These are phyloP conservation scores for Cymodocea nodosa DNA, from an alignment of 116 monocot genomes.

Conservation along the genomic window DNA sequence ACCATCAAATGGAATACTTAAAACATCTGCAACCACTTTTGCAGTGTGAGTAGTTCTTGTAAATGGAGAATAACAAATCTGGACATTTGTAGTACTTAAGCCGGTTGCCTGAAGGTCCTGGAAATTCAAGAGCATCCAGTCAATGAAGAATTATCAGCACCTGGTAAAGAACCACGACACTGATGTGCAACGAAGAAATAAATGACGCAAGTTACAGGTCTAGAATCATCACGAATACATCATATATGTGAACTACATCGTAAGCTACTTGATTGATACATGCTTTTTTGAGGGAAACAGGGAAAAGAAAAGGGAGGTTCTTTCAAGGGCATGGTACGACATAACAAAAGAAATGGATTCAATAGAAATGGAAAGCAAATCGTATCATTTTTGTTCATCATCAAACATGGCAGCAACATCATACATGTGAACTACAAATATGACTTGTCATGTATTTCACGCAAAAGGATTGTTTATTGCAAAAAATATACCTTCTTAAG, in stretches of 20 bases:
- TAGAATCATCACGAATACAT: too few relatives aligned
- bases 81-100: slow-evolving; percentile 31
- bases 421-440: not conserved
- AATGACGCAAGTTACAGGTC: too few relatives aligned
- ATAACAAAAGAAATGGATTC: too few relatives aligned
- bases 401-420: too few relatives aligned
- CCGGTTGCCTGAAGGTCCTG: slow-evolving; percentile 57
- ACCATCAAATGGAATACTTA: slow-evolving; percentile 55
- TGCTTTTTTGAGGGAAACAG: too few relatives aligned
- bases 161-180: not conserved
- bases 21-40: slow-evolving; percentile 51
- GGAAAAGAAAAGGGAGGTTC: too few relatives aligned
- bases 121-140: not conserved
- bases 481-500: slow-evolving; percentile 28
- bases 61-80: slow-evolving; percentile 82
- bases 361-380: too few relatives aligned
- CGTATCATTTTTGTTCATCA: too few relatives aligned
- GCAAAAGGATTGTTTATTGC: not conserved
- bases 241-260: too few relatives aligned
- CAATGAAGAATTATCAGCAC: not conserved
- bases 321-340: too few relatives aligned
- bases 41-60: slow-evolving; percentile 72
- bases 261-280: too few relatives aligned
- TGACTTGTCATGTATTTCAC: not conserved
- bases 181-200: not conserved